Base-by-base conservation (phyloP, 2,329 filamentous ascomycete genomes). In the Raffaelea ambrosiae region DNA sequence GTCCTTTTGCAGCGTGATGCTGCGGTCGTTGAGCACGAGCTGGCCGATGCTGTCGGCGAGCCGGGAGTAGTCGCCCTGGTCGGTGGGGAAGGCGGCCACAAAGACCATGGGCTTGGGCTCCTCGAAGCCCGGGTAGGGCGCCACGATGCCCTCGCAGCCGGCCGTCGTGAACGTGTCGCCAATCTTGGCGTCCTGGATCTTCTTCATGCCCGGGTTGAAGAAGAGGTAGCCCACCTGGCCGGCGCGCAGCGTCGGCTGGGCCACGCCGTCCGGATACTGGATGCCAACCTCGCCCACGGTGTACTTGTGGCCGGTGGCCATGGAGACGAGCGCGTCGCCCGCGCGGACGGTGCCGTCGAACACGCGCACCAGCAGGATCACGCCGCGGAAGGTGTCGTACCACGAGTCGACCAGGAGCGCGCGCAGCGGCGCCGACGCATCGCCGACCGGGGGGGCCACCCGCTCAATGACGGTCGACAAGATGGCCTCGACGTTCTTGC, bases 51-150 rank as follows among this genome's bases (percentile, higher is more conserved):
- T 95, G 63, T 97, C 91, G 54, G 94, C 88, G 4, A 98, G 71
- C 59, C 89, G 86, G 40, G 79, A 77, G 61, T 95, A 91, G 63
- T 95, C 88, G 57, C 83, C 74, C 56, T 95, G 89, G 59, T 98
- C 90, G 0, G 90, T 89, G 0, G 93, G 93, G 58, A 95, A 98
- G 0, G 93, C 93, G 1, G 91, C 90, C 4, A 98, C 93, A 57
- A 98, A 98, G 4, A 98, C 93, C 93, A 98, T 98, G 5, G 90
- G 86, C 64, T 98, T 95, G 1, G 93, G 91, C 64, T 98, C 93
- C 61, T 95, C 91, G 52, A 98, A 98, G 3, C 91, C 93, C 0
- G 89, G 88, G 47, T 90, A 83, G 13, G 87, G 82, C 63, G 90
- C 76, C 2, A 98, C 89, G 1, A 75, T 60, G 50, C 80, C 78